Base-by-base conservation (phyloP, 164 flowering plant genomes). In the Berberis vulgaris region DNA sequence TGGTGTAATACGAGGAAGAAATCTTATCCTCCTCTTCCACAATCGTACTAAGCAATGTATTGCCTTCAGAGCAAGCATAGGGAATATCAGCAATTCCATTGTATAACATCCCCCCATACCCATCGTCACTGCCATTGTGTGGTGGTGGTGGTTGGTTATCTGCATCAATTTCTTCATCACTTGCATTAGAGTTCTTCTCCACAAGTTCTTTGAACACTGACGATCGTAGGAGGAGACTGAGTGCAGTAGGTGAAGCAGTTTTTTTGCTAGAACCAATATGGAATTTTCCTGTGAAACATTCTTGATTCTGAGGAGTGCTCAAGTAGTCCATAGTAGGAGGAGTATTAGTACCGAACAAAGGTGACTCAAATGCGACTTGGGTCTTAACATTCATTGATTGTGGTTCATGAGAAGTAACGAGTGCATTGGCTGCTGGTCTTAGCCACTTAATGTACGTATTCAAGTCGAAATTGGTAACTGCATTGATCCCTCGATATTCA, bases 361-460 rank as follows among this genome's bases (percentile, higher is more conserved):
- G 45, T 12, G 62, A 8, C 13, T 73, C 75, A 2, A 68, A 46
- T 38, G 52, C 6, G 2, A 65, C 46, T 5, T 43, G 66, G 7
- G 67, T 40, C 5, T 70, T 72, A 5, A 39, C 1, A 26, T 26
- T 26, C 46, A n/a, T 70, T 71, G 76, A 9, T 43, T 45, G 69
- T 66, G 62, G 70, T 44, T 78, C 79, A 13, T 73, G 77, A 63
- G 67, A 55, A 39, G 61, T 2, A 44, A 60, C 40, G 11, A 68
- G 61, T 59, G 75, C 43, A 60, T 75, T 76, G 38, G 70, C 57
- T n/a, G 67, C 80, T 40, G 91, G 84, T 55, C 74, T 79, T 41
- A 83, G 74, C 91, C 91, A 86, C 74, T 84, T 80, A 45, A 86
- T 81, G 62, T 87, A 83, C 52, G 84, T 80, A 74, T 78, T 85